Evolutionary conservation across 345 rosid genomes (phyloP), one percentile per base, ranked within the genome.

Genomic region (Atalantia buxifolia): DNA sequence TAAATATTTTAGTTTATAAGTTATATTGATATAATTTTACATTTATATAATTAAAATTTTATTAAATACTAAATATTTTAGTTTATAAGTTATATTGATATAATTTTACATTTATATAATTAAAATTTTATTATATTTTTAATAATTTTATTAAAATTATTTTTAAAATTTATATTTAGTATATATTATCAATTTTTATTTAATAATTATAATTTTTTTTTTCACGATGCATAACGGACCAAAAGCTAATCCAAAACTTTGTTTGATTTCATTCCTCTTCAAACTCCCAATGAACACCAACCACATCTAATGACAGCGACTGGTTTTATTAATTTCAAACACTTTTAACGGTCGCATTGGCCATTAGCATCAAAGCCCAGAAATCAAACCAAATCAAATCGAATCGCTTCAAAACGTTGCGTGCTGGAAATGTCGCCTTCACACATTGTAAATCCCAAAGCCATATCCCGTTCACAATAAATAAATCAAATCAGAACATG

Each of bases 351-450:
- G 82, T 48, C 73, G 24, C 25, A 63, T 75, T 76, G 70, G 70
- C 48, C 25, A 66, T 35, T 66, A 16, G 27, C 5, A 45, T 18
- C 50, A 45, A 9, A 66, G 64, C 63, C 28, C n/a, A 28, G 45
- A 65, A 77, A 74, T 77, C 64, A 57, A 71, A 74, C 14, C 69
- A n/a, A 67, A 40, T 14, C 22, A 1, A 78, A n/a, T 57, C 38
- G 31, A 76, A 56, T 24, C 42, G 35, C 50, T 59, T 31, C 9
- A 40, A 72, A 81, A 66, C 80, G 70, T 74, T 28, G 85, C 66
- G 81, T 79, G 66, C 28, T 42, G 80, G 77, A 74, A 79, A 67
- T 79, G 88, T 69, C 84, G 73, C 56, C 75, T 48, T 81, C 76
- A 56, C 21, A 14, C n/a, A 53, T 53, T 53, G 83, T 22, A 72